Conservation (phyloP, 805 yeast genomes). For the Maudiozyma serrabonitensis region DNA sequence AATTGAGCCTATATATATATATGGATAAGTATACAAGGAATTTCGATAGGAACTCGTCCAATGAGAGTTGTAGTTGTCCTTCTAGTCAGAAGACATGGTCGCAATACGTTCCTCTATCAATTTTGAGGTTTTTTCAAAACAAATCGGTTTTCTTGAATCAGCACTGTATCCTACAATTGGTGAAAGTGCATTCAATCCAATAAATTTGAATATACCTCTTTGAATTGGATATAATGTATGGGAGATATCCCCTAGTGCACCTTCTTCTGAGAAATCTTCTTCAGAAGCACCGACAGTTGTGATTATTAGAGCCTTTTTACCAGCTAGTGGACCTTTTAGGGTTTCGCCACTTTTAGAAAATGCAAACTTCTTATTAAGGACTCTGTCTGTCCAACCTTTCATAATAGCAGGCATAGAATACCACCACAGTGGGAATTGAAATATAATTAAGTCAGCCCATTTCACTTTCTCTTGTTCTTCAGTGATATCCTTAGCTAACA, state of each 20-base stretch:
- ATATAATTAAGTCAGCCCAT: slow-evolving; percentile 24
- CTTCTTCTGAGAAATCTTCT: slow-evolving; percentile 9
- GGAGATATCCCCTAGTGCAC: slow-evolving; percentile 17
- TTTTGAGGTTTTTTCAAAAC: background rate
- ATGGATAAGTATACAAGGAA: no score
- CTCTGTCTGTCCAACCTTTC: slow-evolving; percentile 27
- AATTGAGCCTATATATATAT: no score
- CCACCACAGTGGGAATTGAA: slow-evolving; percentile 28
- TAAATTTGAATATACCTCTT: slow-evolving; percentile 17
- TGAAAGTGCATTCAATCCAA: slow-evolving; percentile 18
- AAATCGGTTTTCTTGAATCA: background rate
- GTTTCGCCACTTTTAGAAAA: slow-evolving; percentile 13
- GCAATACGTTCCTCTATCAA: background rate
- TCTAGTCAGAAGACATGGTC: background rate
- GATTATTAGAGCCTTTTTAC: slow-evolving; percentile 12
- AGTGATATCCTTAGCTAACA: slow-evolving; percentile 20
- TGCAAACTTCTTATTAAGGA: slow-evolving; percentile 16
- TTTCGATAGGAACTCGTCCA: no score
- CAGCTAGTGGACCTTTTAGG: slow-evolving; percentile 11
- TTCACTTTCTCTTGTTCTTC: slow-evolving; percentile 21
- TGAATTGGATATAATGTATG: slow-evolving; percentile 19
- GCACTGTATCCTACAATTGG: slow-evolving; percentile 9
- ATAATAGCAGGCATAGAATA: slow-evolving; percentile 24
- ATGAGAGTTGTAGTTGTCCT: no score
- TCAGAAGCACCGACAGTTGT: slow-evolving; percentile 13